Evolutionary conservation across 2,329 filamentous ascomycete genomes (phyloP).

Genomic region (Cladophialophora psammophila): DNA sequence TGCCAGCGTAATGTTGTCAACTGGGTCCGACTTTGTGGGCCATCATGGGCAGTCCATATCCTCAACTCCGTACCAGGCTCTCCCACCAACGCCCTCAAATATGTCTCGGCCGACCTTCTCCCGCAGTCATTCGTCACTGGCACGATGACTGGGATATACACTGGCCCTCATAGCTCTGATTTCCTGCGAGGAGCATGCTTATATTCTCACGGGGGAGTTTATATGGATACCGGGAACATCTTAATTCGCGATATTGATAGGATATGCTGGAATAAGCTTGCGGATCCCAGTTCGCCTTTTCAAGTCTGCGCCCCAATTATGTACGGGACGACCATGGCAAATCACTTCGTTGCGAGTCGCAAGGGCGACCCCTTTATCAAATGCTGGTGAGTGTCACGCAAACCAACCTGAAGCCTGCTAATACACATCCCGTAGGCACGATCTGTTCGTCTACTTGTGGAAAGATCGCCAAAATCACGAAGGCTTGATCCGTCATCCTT

Average conservation of each 20-base stretch:
- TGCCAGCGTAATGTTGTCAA: slow-evolving; percentile 61
- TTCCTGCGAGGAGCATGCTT: slow-evolving; percentile 65
- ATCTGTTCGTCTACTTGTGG: slow-evolving; percentile 62
- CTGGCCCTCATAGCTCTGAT: slow-evolving; percentile 64
- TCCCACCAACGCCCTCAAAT: slow-evolving; percentile 58
- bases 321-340: slow-evolving; percentile 51
- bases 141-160: slow-evolving; percentile 59
- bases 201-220: slow-evolving; percentile 65
- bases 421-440: slow-evolving; percentile 46
- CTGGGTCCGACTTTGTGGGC: slow-evolving; percentile 63
- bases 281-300: slow-evolving; percentile 54
- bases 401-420: neutral
- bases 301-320: slow-evolving; percentile 51
- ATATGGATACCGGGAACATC: slow-evolving; percentile 64
- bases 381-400: slow-evolving; percentile 43
- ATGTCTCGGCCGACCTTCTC: slow-evolving; percentile 57
- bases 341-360: slow-evolving; percentile 57
- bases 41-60: slow-evolving; percentile 60
- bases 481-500: slow-evolving; percentile 58
- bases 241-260: slow-evolving; percentile 65
- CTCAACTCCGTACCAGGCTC: slow-evolving; percentile 56
- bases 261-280: slow-evolving; percentile 61
- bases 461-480: slow-evolving; percentile 59
- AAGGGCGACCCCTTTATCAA: slow-evolving; percentile 58
- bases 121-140: slow-evolving; percentile 61